phyloP scores from a whole-genome alignment of 208 protist genomes.

The Phytomonas sp. region DNA sequence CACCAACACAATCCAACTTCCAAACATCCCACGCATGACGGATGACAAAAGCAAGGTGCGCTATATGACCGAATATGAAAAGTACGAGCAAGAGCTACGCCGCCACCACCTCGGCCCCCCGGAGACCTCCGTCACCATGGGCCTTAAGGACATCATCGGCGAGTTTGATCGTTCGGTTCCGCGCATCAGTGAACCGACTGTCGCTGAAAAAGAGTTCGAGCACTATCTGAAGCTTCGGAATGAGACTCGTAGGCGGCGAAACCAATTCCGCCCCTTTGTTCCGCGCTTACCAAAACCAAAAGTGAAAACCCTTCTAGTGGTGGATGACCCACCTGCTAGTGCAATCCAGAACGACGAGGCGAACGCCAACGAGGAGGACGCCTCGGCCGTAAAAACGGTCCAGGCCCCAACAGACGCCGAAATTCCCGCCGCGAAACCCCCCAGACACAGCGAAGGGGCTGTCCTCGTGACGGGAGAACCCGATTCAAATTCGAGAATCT shows the following conservation, averaged over 20 bases:
- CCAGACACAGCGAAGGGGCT: background rate
- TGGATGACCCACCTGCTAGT: background rate
- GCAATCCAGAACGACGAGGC: background rate
- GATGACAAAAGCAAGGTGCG: conserved; percentile 70
- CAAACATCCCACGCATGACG: conserved; percentile 77
- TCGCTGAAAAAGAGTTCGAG: conserved; percentile 55
- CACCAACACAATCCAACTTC: conserved; percentile 36
- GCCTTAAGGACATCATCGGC: conserved; percentile 40
- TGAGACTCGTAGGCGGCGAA: conserved; percentile 7
- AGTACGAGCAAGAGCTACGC: conserved; percentile 80
- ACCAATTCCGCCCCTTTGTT: background rate
- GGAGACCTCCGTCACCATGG: conserved; percentile 61
- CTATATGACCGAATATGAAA: conserved; percentile 83
- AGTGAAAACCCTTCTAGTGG: background rate
- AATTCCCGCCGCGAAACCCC: background rate
- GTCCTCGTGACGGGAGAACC: background rate
- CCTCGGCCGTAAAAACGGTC: background rate
- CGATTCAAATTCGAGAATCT: background rate
- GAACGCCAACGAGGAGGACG: background rate
- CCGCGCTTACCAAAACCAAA: background rate
- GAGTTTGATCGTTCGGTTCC: conserved; percentile 73
- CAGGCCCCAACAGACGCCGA: background rate
- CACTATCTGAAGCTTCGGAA: conserved; percentile 15
- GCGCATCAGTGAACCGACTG: conserved; percentile 38
- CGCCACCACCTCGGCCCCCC: conserved; percentile 73